These are phyloP conservation scores for Westerdykella sp. DNA, from an alignment of 2,329 filamentous ascomycete species.

Conservation along the genomic window DNA sequence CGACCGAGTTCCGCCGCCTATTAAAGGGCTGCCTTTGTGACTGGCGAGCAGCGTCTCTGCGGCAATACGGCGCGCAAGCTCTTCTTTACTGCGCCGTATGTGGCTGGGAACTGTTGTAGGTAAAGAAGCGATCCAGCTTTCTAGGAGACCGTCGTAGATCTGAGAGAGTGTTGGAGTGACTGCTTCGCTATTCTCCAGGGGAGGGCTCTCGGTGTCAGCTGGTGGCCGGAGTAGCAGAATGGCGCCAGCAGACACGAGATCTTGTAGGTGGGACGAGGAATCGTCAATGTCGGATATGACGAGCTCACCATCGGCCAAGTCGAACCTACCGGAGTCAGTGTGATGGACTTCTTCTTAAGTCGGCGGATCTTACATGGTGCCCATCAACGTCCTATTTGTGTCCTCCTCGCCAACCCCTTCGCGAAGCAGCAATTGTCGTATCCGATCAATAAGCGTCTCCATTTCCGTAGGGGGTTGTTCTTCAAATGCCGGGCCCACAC, in stretches of 20 bases:
- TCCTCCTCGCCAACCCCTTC: conserved; percentile 8
- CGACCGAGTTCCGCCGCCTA: not conserved
- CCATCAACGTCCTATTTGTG: conserved; percentile 5
- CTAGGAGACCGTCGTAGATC: conserved; percentile 29
- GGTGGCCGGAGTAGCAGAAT: conserved; percentile 11
- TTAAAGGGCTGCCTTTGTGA: not conserved
- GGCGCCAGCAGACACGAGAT: conserved; percentile 8
- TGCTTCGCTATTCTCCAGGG: not conserved
- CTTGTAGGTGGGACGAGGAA: conserved; percentile 18
- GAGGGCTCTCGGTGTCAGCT: conserved; percentile 2
- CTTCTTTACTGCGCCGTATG: conserved; percentile 26
- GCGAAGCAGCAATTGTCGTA: conserved; percentile 10
- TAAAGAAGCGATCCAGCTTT: conserved; percentile 28
- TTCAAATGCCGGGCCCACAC: not conserved
- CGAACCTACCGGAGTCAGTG: conserved; percentile 15
- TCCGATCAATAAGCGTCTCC: not conserved
- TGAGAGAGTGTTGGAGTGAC: conserved; percentile 11
- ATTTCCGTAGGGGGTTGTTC: not conserved
- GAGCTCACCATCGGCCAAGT: conserved; percentile 12
- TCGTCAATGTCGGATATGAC: conserved; percentile 27
- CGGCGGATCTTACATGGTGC: conserved; percentile 20
- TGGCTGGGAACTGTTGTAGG: conserved; percentile 17
- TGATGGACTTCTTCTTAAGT: not conserved
- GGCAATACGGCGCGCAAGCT: conserved; percentile 30
- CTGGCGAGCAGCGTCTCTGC: conserved; percentile 36